Base-by-base conservation (phyloP, 768 basidiomycete species). In the Russula sp. region DNA sequence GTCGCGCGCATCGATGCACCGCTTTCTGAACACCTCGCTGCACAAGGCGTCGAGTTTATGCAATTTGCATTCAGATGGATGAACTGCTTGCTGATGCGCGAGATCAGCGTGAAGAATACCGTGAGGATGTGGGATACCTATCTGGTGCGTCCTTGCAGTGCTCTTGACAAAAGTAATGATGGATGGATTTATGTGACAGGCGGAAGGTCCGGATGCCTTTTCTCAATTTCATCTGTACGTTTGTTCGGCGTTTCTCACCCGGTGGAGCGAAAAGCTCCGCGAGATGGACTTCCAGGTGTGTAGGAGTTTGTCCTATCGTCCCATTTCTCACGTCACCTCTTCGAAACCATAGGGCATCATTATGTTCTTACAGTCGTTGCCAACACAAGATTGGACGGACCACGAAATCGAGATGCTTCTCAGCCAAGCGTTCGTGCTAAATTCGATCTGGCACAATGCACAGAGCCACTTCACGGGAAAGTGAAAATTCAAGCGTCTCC, bases 101-200 rank as follows among this genome's bases (percentile, higher is more conserved):
- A 98, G 78, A 91, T 99, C 69, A 96, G 90, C 69, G 94, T 99
- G 55, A 85, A 88, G 71, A 96, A 98, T 74, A 98, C 96, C 20
- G 92, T 98, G 56, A 84, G 97, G 61, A 98, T 98, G 96, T 99
- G 97, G 97, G 97, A 99, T 74, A 98, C 97, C 14, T 99, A 99
- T 75, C 77, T 99, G 72, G 97, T 98, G 65, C 62, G 92, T 60
- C 38, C 22, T 54, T 34, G 34, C 10, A 5, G 34, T 7, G 18
- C 11, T 26, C n/a, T 49, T 10, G 30, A 54, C 14, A 5, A 22
- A 49, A 10, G 26, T 16, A 20, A 60, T 18, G n/a, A 26, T 26
- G 51, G 24, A 34, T 46, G 46, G 49, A 24, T 14, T 11, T 28
- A 24, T 34, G 3, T 42, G 3, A 30, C 32, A 99, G 97, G 90